Evolutionary conservation across 495 filamentous ascomycete species (phyloP), one percentile per base, ranked within the genome.

Genomic region (Amorphotheca resinae): DNA sequence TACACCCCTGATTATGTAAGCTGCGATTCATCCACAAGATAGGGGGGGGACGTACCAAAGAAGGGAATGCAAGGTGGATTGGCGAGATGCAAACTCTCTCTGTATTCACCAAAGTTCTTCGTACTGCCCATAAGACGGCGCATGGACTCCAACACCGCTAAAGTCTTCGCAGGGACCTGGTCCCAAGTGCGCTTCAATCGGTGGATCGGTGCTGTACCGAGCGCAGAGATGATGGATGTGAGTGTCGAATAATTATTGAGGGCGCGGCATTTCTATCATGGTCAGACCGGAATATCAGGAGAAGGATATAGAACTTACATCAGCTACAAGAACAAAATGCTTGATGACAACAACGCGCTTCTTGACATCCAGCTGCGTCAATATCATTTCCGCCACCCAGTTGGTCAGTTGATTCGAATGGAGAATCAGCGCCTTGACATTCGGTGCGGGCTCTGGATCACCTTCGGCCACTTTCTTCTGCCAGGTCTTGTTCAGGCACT

Each of bases 341-440:
- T 96, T 96, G 62, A 98, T 95, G 30, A 98, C 93, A 15, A 93
- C 80, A 21, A 96, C 91, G 46, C 91, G 74, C 61, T 93, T 93
- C 67, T 88, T 91, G 38, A 94, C 84, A 59, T 96, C 91, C 23
- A 74, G 69, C 59, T 98, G 93, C 2, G 77, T 86, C 53, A 98
- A 67, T 52, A 98, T 96, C 91, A 96, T 96, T 60, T 98, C 88
- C n/a, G 91, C 91, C 41, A 98, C 91, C 93, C 93, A 96, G 60
- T 96, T 98, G 15, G 91, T 96, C 61, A 96, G 74, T 60, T 95
- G 89, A 51, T 98, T 98, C 0, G 93, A 95, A 59, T 98, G 91
- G 33, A 96, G 70, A 63, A 98, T 98, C 46, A 98, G 69, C 9
- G 87, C 82, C 59, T 95, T 94, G 48, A 98, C 87, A 57, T 98